These are phyloP conservation scores for Rhododendron mucronatum DNA, from an alignment of 148 eudicot genomes.

Conservation along the genomic window DNA sequence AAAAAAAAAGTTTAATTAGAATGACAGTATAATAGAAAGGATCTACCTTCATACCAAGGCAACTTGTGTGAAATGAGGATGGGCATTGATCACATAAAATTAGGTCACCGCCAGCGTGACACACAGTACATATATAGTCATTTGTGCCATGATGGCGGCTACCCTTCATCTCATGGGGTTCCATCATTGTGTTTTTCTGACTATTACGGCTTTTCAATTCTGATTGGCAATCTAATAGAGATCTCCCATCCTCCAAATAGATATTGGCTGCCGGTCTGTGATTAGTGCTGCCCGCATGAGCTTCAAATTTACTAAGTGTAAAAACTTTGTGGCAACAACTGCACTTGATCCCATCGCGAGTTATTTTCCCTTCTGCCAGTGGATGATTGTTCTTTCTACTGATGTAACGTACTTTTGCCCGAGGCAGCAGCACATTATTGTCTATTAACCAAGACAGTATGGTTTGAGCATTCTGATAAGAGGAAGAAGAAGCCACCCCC, in stretches of 20 bases:
- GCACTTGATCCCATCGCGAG: slow-evolving; percentile 75
- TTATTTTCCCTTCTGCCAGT: slow-evolving; percentile 50
- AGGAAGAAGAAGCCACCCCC: slow-evolving; percentile 24
- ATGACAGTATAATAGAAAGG: neutral
- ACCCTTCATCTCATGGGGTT: slow-evolving; percentile 26
- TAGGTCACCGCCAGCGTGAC: slow-evolving; percentile 77
- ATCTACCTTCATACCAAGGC: slow-evolving; percentile 72
- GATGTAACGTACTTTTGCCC: slow-evolving; percentile 55
- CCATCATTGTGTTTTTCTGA: slow-evolving; percentile 6
- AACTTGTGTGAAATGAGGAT: slow-evolving; percentile 68
- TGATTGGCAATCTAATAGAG: slow-evolving; percentile 67
- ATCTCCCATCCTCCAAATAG: slow-evolving; percentile 70
- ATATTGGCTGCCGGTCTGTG: slow-evolving; percentile 63
- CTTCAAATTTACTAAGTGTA: slow-evolving; percentile 61
- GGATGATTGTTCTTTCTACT: slow-evolving; percentile 18
- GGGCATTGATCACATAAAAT: slow-evolving; percentile 88
- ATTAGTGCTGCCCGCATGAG: slow-evolving; percentile 61
- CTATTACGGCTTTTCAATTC: slow-evolving; percentile 34
- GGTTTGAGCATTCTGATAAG: slow-evolving; percentile 45
- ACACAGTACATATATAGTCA: slow-evolving; percentile 79
- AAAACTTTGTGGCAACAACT: slow-evolving; percentile 54
- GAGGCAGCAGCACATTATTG: slow-evolving; percentile 48
- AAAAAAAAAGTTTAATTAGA: slow-evolving; percentile 3
- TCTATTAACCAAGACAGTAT: slow-evolving; percentile 80
- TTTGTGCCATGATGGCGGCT: slow-evolving; percentile 23